Base-by-base conservation (phyloP, 1,284 basidiomycete species). In the Malassezia obtusa region DNA sequence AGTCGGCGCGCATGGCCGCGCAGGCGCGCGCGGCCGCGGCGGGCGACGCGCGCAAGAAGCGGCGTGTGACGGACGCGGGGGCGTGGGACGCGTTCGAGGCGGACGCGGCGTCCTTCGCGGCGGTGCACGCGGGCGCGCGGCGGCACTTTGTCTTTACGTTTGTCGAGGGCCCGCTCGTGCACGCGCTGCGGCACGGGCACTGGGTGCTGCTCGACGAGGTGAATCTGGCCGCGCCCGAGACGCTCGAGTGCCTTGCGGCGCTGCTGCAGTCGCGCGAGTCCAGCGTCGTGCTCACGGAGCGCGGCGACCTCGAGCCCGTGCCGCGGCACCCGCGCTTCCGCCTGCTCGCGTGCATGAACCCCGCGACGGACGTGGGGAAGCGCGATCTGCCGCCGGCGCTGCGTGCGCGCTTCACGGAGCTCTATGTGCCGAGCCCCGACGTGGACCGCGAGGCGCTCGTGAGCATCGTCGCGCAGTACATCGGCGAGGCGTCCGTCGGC, bases 331-430 rank as follows among this genome's bases (percentile, higher is more conserved):
- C 89, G 17, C 85, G 94, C 65, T 99, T 99, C 77, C 85, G 92
- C 24, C 78, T 98, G 8, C 98, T 98, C 68, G 91, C 90, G 1
- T 99, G 94, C 74, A 99, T 99, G 94, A 99, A 99, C 71, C 94
- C 94, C 2, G 94, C 94, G 0, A 98, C 92, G 2, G 94, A 99
- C 62, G 88, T 96, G 19, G 94, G 94, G 49, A 99, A 98, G 79
- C 92, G 90, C 68, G 92, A 96, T 66, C 82, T 99, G 1, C 88
- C 89, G 10, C 83, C 86, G 0, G 86, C 86, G 63, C 85, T 98
- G 41, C 84, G 92, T 31, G 83, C 85, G 7, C 83, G 87, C 28
- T 98, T 98, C 77, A 96, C 90, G 2, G 94, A 98, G 75, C 82
- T 98, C 46, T 91, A 92, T 68, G 91, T 96, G 3, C 83, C 86